These are phyloP conservation scores for Entelexis sorbosivorans DNA, from an alignment of 1,139 yeast genomes.

Conservation along the genomic window DNA sequence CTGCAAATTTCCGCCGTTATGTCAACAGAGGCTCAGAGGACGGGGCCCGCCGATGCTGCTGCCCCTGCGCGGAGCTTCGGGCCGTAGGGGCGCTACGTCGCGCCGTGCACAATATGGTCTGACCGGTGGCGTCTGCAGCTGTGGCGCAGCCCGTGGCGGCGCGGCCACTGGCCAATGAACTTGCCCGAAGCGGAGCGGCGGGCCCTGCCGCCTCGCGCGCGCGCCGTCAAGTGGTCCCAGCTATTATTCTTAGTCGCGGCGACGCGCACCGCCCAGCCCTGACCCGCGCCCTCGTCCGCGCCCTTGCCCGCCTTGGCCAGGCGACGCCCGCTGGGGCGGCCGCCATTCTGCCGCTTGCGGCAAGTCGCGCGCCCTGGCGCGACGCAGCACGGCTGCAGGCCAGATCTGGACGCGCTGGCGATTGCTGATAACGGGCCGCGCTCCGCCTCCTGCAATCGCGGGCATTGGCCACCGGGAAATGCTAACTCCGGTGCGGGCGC, in stretches of 20 bases:
- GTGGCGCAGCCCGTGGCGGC: neutral
- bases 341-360: neutral
- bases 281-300: neutral
- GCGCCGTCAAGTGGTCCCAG: neutral
- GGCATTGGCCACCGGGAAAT: too few relatives aligned
- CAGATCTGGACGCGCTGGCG: neutral
- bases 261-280: neutral
- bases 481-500: too few relatives aligned
- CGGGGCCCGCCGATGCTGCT: neutral
- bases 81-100: too few relatives aligned
- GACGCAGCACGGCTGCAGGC: neutral
- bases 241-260: neutral
- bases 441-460: too few relatives aligned
- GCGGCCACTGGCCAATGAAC: neutral
- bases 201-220: neutral
- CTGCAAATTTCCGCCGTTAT: neutral
- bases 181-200: neutral
- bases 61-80: neutral
- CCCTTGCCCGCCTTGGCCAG: too few relatives aligned
- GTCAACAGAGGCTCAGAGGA: slow-evolving; percentile 7
- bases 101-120: too few relatives aligned
- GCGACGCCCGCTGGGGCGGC: neutral
- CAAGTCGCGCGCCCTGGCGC: neutral
- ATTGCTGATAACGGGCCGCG: too few relatives aligned
- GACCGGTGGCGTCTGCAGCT: too few relatives aligned